Conservation (phyloP, 2,329 filamentous ascomycete genomes). For the Sclerotinia nivalis region DNA sequence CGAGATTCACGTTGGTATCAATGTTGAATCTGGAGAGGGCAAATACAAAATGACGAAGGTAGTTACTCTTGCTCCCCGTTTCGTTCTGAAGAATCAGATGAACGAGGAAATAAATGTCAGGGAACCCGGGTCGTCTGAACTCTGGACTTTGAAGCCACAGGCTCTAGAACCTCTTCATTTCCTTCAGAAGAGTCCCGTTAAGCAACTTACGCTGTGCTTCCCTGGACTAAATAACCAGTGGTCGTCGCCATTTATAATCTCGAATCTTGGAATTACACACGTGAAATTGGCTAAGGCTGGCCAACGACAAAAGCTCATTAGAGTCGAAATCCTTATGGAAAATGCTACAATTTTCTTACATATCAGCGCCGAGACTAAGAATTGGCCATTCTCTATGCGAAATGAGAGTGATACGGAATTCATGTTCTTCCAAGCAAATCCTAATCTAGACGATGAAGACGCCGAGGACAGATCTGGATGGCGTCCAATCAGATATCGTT, state of each 20-base stretch:
- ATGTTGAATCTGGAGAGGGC: constrained; percentile 84
- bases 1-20: constrained; percentile 90
- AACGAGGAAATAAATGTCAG: constrained; percentile 85
- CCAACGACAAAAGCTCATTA: constrained; percentile 83
- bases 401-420: constrained; percentile 98
- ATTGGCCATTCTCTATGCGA: constrained; percentile 98
- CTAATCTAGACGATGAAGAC: constrained; percentile 89
- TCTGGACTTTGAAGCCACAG: constrained; percentile 75
- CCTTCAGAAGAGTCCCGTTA: constrained; percentile 76
- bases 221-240: constrained; percentile 94
- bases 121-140: constrained; percentile 86
- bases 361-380: constrained; percentile 84
- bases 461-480: constrained; percentile 81
- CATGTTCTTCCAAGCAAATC: constrained; percentile 92
- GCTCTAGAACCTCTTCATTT: constrained; percentile 86
- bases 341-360: constrained; percentile 91
- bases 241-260: constrained; percentile 97
- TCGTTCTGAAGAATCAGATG: constrained; percentile 91
- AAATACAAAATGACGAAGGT: constrained; percentile 99
- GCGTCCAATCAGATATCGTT: constrained; percentile 87
- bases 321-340: constrained; percentile 89
- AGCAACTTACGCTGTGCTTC: constrained; percentile 91
- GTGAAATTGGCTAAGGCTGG: constrained; percentile 91
- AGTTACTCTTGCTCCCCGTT: constrained; percentile 87
- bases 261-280: constrained; percentile 87